Evolutionary conservation across 2,329 filamentous ascomycete species (phyloP).

Genomic region (Talaromyces atroroseus): DNA sequence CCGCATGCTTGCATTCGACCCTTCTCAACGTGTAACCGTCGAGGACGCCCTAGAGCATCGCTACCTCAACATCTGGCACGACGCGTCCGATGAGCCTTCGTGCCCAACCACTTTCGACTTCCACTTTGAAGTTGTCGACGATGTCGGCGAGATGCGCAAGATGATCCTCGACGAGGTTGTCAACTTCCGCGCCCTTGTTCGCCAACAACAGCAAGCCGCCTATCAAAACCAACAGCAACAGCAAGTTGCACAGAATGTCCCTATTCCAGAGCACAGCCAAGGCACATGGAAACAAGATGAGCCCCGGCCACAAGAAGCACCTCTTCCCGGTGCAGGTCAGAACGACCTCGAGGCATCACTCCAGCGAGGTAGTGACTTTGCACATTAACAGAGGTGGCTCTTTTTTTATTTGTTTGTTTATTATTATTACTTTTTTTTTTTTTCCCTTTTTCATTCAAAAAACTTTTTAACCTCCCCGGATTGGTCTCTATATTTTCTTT

Average conservation of each 20-base stretch:
- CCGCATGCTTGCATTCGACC: constrained; percentile 96
- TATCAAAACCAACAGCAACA: constrained; percentile 30
- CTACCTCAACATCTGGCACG: constrained; percentile 97
- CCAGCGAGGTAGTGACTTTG: constrained; percentile 54
- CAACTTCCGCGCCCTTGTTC: constrained; percentile 66
- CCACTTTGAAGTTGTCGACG: constrained; percentile 95
- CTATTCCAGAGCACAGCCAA: constrained; percentile 58
- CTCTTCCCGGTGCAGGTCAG: constrained; percentile 35
- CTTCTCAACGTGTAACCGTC: constrained; percentile 84
- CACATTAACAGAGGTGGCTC: constrained; percentile 1
- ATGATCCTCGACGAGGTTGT: constrained; percentile 96
- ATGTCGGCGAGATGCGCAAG: constrained; percentile 88
- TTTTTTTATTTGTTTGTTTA: neutral
- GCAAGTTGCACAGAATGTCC: constrained; percentile 47
- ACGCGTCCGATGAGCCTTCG: constrained; percentile 88
- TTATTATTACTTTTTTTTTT: neutral
- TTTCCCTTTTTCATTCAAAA: neutral
- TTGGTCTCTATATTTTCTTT: neutral
- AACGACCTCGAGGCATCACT: constrained; percentile 48
- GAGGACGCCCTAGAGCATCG: constrained; percentile 94
- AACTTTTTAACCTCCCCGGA: neutral
- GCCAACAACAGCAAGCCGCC: constrained; percentile 41
- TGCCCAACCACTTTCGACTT: constrained; percentile 97
- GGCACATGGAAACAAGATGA: constrained; percentile 53
- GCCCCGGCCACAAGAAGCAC: constrained; percentile 55